Conservation (phyloP, 192 early-diverging fungal species). For the Spizellomyces punctatus region DNA sequence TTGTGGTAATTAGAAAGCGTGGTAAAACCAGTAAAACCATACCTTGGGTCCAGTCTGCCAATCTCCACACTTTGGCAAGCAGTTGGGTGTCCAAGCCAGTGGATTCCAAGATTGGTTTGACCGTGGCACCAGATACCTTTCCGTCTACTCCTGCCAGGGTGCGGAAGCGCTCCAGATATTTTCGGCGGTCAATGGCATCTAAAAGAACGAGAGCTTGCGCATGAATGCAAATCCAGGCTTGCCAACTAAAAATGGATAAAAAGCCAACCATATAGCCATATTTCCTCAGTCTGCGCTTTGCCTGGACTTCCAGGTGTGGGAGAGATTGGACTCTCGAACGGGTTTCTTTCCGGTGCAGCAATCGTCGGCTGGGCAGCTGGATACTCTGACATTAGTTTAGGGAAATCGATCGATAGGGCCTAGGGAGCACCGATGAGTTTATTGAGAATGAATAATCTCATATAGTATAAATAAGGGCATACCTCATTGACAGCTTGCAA, state of each 20-base stretch:
- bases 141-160: constrained; percentile 59
- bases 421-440: neutral
- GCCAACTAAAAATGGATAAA: neutral
- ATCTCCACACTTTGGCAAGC: constrained; percentile 73
- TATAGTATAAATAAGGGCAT: neutral
- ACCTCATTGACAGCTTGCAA: constrained; percentile 58
- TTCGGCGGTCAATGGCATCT: constrained; percentile 54
- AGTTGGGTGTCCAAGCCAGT: constrained; percentile 66
- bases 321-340: constrained; percentile 44
- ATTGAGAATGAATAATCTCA: constrained; percentile 15
- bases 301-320: constrained; percentile 2
- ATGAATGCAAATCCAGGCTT: constrained; percentile 34
- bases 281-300: constrained; percentile 8
- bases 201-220: constrained; percentile 25
- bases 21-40: neutral
- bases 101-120: constrained; percentile 62
- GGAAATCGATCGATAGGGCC: constrained; percentile 73
- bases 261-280: constrained; percentile 33
- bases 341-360: constrained; percentile 55
- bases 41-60: constrained; percentile 74
- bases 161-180: constrained; percentile 52
- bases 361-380: constrained; percentile 53
- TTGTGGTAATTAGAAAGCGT: neutral
- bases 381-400: constrained; percentile 75
- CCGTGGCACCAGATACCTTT: constrained; percentile 51